Conservation (phyloP, 139 green algal species). For the Micromonas pusilla region DNA sequence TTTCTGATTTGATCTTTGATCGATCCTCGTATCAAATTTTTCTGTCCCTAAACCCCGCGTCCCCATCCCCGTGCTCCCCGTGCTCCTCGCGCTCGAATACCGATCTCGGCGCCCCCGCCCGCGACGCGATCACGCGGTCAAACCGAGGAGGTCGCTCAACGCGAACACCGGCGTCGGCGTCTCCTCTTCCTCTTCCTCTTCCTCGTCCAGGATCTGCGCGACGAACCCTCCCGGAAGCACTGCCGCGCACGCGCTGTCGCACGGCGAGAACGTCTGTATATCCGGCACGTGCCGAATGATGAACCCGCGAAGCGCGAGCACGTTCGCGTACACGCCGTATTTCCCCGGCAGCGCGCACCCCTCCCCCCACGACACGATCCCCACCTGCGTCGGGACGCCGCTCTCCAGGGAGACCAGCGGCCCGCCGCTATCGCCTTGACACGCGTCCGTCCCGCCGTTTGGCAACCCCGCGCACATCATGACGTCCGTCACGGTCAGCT, state of each 20-base stretch:
- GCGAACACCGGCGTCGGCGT: no score
- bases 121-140: no score
- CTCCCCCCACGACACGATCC: slow-evolving; percentile 28
- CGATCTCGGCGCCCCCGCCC: no score
- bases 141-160: no score
- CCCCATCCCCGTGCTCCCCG: neutral
- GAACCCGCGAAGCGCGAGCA: neutral
- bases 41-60: neutral
- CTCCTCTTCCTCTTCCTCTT: no score
- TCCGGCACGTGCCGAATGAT: neutral
- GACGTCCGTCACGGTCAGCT: neutral
- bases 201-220: no score
- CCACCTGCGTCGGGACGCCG: slow-evolving; percentile 11
- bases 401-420: neutral
- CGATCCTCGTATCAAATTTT: neutral
- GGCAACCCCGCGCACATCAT: slow-evolving; percentile 16
- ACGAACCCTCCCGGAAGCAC: no score
- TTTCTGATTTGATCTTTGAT: neutral
- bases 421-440: slow-evolving; percentile 19
- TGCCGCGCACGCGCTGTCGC: no score
- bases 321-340: slow-evolving; percentile 14
- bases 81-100: no score
- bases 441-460: slow-evolving; percentile 13
- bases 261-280: neutral
- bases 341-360: slow-evolving; percentile 4